These are phyloP conservation scores for Coemansia sp. DNA, from an alignment of 192 early-diverging fungal genomes.

Conservation along the genomic window DNA sequence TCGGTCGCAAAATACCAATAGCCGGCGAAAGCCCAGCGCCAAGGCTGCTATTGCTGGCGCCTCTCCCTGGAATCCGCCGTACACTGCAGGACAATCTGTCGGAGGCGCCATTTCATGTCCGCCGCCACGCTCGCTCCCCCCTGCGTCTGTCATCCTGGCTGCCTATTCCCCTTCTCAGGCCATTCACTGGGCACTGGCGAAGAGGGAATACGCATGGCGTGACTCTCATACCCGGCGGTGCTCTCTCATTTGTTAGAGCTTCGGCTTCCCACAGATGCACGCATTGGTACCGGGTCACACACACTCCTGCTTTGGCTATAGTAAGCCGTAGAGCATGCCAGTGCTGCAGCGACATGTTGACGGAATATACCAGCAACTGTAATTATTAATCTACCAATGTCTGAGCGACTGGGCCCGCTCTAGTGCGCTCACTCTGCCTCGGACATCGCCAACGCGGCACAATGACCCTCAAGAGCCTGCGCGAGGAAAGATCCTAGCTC, in stretches of 20 bases:
- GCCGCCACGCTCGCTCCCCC: not conserved
- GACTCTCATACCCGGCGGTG: not conserved
- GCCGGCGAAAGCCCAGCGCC: too few species aligned
- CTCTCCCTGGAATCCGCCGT: not conserved
- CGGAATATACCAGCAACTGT: too few species aligned
- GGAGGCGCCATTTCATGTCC: conserved; percentile 1
- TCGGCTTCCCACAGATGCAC: not conserved
- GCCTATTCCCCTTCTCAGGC: not conserved
- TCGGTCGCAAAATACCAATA: too few species aligned
- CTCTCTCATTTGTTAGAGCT: not conserved
- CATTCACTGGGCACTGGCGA: not conserved
- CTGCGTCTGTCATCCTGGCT: not conserved
- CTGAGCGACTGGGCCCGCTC: too few species aligned
- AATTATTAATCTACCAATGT: too few species aligned
- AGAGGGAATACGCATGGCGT: not conserved
- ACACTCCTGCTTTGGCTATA: not conserved
- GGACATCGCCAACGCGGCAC: conserved; percentile 3
- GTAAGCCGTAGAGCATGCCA: not conserved
- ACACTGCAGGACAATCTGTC: not conserved
- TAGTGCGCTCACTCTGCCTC: not conserved
- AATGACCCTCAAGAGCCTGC: conserved; percentile 7
- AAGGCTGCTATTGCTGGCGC: not conserved
- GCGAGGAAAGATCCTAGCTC: conserved; percentile 24
- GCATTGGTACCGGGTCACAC: not conserved
- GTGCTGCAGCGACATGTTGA: too few species aligned